phyloP scores from a whole-genome alignment of 2,329 filamentous ascomycete genomes.

The Neospermospora avenae region DNA sequence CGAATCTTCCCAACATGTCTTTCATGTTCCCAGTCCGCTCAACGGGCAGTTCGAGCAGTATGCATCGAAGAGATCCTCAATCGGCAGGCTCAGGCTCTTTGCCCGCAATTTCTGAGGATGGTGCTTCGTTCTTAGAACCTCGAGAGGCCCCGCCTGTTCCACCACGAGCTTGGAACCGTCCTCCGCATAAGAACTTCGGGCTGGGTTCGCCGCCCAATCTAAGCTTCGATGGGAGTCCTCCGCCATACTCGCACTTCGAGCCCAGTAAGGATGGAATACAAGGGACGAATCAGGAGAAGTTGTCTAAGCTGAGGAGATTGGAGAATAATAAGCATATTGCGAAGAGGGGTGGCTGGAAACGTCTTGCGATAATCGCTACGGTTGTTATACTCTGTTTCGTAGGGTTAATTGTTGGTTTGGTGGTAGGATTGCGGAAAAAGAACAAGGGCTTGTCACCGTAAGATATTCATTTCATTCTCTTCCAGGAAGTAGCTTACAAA shows the following conservation, averaged over 20 bases:
- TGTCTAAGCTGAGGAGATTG: conserved; percentile 21
- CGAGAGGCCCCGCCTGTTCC: conserved; percentile 23
- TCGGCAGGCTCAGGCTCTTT: conserved; percentile 11
- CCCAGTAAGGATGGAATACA: background rate
- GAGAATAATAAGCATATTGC: conserved; percentile 31
- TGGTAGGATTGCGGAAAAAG: conserved; percentile 31
- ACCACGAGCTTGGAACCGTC: conserved; percentile 23
- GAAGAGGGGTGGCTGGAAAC: conserved; percentile 34
- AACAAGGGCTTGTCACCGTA: conserved; percentile 19
- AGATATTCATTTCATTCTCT: background rate
- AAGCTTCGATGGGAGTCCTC: conserved; percentile 24
- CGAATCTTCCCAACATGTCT: conserved; percentile 14
- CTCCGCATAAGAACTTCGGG: conserved; percentile 16
- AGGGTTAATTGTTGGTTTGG: conserved; percentile 34
- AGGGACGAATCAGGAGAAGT: conserved; percentile 22
- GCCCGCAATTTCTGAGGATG: conserved; percentile 26
- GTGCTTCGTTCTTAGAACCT: conserved; percentile 9
- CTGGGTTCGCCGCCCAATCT: conserved; percentile 17
- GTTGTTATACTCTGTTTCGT: conserved; percentile 28
- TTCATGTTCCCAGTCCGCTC: conserved; percentile 25
- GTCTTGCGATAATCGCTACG: conserved; percentile 29
- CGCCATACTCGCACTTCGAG: conserved; percentile 25
- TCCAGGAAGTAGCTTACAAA: conserved; percentile 2
- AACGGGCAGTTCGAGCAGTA: conserved; percentile 5
- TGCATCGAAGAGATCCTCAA: conserved; percentile 15